phyloP scores from a whole-genome alignment of 352 stramenopile genomes.

The Phytopythium sindhum region DNA sequence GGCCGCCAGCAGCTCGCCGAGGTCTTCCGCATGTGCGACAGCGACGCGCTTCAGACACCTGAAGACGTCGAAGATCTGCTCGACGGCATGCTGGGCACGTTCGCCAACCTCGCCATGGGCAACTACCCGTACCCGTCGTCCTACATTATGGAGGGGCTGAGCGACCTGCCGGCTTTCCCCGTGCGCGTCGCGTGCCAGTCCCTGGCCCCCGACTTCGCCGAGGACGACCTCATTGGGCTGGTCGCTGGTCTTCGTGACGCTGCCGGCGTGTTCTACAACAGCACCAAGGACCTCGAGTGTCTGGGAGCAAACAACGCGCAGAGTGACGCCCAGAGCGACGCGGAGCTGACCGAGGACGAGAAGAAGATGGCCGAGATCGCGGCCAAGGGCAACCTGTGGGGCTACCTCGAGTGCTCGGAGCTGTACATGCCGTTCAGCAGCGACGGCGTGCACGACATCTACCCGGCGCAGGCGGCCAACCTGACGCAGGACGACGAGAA shows the following conservation, averaged over 20 bases:
- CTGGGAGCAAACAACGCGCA: too few relatives aligned
- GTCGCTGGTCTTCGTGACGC: conserved; percentile 32
- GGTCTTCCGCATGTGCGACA: conserved; percentile 28
- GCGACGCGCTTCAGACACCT: conserved; percentile 13
- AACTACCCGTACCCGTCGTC: conserved; percentile 50
- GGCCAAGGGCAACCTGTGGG: conserved; percentile 36
- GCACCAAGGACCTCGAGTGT: conserved; percentile 26
- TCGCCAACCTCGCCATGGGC: conserved; percentile 33
- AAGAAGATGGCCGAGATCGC: conserved; percentile 18
- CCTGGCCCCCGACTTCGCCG: conserved; percentile 23
- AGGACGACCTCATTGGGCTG: conserved; percentile 15
- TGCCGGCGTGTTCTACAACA: conserved; percentile 49
- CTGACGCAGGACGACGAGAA: conserved; percentile 22
- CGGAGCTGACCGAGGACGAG: conserved; percentile 24
- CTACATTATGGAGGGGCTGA: conserved; percentile 46
- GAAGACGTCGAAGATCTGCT: conserved; percentile 19
- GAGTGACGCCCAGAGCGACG: neutral
- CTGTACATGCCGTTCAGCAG: conserved; percentile 45
- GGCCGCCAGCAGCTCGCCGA: conserved; percentile 23
- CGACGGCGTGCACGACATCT: conserved; percentile 38
- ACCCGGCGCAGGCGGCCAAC: conserved; percentile 20
- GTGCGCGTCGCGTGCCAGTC: conserved; percentile 33
- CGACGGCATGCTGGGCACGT: conserved; percentile 14
- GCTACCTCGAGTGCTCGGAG: conserved; percentile 49
- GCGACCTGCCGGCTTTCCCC: conserved; percentile 31